These are phyloP conservation scores for Sporothrix luriei DNA, from an alignment of 2,329 filamentous ascomycete species.

Conservation along the genomic window DNA sequence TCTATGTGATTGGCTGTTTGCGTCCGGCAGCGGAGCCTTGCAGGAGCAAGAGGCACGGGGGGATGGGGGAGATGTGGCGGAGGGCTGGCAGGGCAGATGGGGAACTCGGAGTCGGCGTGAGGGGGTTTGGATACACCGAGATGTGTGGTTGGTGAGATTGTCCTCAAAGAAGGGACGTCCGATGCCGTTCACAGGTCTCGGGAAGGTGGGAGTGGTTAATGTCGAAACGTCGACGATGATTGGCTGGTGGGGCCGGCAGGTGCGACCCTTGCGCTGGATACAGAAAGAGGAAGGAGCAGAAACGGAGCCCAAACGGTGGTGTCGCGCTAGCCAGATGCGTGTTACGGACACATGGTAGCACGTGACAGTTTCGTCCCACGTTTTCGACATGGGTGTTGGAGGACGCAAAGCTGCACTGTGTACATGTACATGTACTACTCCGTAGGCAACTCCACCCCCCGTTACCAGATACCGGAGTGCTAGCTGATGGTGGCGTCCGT, in stretches of 20 bases:
- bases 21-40: conserved; percentile 15
- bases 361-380: too few relatives aligned
- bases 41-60: background rate
- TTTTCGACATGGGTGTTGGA: background rate
- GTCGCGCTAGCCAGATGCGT: too few relatives aligned
- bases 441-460: too few relatives aligned
- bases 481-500: background rate
- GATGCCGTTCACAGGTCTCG: background rate
- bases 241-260: conserved; percentile 14
- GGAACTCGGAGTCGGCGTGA: background rate
- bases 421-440: too few relatives aligned
- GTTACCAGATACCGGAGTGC: background rate
- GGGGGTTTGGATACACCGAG: conserved; percentile 25
- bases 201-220: conserved; percentile 25
- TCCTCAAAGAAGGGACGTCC: background rate
- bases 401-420: background rate
- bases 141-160: conserved; percentile 26
- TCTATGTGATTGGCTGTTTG: background rate
- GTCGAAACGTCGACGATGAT: conserved; percentile 21
- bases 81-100: background rate
- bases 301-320: conserved; percentile 11
- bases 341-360: background rate
- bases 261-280: conserved; percentile 3
- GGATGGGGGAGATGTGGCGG: background rate
- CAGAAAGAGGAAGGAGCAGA: conserved; percentile 4